Conservation (phyloP, 192 early-diverging fungal species). For the Linnemannia exigua region DNA sequence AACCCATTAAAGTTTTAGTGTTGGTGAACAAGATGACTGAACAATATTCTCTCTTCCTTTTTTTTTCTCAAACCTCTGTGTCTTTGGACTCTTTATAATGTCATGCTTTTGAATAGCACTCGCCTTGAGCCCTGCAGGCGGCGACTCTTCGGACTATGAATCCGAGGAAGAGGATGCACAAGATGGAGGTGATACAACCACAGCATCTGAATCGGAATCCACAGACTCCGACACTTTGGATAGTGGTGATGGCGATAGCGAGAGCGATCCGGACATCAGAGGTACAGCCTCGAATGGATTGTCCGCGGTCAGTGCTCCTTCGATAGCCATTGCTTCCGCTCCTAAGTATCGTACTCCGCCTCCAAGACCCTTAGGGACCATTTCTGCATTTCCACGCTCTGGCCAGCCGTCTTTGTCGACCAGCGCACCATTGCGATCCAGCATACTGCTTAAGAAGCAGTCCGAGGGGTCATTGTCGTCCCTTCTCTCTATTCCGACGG, state of each 20-base stretch:
- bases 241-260: neutral
- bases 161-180: neutral
- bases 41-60: too few relatives aligned
- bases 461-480: conserved; percentile 32
- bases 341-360: conserved; percentile 24
- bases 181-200: neutral
- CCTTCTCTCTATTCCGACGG: conserved; percentile 14
- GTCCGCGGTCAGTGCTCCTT: neutral
- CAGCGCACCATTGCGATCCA: conserved; percentile 23
- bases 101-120: neutral
- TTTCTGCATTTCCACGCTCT: neutral
- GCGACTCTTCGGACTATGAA: conserved; percentile 34
- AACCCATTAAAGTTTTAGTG: neutral
- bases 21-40: too few relatives aligned
- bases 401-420: neutral
- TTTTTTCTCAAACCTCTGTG: too few relatives aligned
- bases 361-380: conserved; percentile 21
- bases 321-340: conserved; percentile 18
- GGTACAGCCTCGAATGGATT: neutral
- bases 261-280: neutral
- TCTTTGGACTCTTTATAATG: neutral
- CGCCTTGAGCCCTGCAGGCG: neutral
- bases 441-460: conserved; percentile 23
- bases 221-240: conserved; percentile 11
- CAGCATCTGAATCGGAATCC: neutral